phyloP scores from a whole-genome alignment of 2,329 filamentous ascomycete genomes.

The Dactylellina cionopaga region DNA sequence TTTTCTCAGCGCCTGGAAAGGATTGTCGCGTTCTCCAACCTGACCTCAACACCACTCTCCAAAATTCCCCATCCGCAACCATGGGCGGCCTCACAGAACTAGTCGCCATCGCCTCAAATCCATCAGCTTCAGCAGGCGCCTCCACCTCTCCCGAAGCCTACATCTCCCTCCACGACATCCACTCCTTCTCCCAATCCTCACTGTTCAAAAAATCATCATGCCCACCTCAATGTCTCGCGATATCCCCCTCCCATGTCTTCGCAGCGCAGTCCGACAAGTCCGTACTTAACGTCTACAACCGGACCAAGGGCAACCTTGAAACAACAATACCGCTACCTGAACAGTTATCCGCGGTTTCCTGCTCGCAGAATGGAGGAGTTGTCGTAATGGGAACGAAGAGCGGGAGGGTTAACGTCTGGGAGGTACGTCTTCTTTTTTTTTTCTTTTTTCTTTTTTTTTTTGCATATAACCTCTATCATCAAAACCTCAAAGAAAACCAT shows the following conservation, averaged over 20 bases:
- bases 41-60: not conserved
- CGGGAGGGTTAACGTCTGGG: constrained; percentile 89
- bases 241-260: constrained; percentile 85
- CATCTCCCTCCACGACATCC: constrained; percentile 76
- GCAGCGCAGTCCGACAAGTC: constrained; percentile 91
- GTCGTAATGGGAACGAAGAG: constrained; percentile 77
- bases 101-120: constrained; percentile 42
- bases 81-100: constrained; percentile 49
- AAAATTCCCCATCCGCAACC: not conserved
- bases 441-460: no score
- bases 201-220: constrained; percentile 92
- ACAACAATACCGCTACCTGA: constrained; percentile 88
- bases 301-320: constrained; percentile 85
- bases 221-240: constrained; percentile 79
- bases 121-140: constrained; percentile 57
- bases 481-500: no score
- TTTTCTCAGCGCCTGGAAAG: not conserved
- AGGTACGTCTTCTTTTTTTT: no score
- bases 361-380: constrained; percentile 74
- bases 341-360: constrained; percentile 78
- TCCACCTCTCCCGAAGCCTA: constrained; percentile 59
- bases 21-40: constrained; percentile 14
- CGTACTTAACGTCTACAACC: constrained; percentile 89
- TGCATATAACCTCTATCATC: no score
- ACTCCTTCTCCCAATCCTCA: constrained; percentile 85